A percentile compares a stretch with the other conserved stretches of the same genome.
Evolutionary conservation across 1,139 yeast genomes (phyloP).

Genomic region (Magnusiomyces fungicola): DNA sequence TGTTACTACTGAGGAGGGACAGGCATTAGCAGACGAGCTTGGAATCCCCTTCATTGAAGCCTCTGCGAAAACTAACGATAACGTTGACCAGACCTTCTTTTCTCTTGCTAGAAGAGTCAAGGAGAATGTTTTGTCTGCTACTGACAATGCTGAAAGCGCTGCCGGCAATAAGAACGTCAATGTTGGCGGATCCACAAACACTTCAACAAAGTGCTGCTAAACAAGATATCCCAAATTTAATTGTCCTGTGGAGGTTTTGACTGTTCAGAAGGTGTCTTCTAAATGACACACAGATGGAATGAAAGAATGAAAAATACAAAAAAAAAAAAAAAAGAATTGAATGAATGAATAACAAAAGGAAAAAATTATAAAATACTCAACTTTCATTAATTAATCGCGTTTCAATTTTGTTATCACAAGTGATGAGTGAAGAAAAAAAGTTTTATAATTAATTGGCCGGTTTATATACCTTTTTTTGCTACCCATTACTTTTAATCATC

Average conservation of each 20-base stretch:
- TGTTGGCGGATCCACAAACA: constrained; percentile 8
- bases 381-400: too few relatives aligned
- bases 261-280: too few relatives aligned
- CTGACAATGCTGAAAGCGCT: constrained; percentile 19
- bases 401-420: too few relatives aligned
- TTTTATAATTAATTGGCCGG: too few relatives aligned
- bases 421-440: too few relatives aligned
- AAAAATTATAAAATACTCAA: too few relatives aligned
- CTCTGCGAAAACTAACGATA: constrained; percentile 86
- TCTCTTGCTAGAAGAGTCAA: constrained; percentile 84
- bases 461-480: too few relatives aligned
- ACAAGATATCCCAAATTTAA: too few relatives aligned
- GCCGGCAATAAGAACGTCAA: constrained; percentile 22
- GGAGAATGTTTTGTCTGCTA: constrained; percentile 52
- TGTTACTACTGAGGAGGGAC: constrained; percentile 84
- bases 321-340: not conserved
- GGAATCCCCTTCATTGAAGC: constrained; percentile 93
- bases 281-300: too few relatives aligned
- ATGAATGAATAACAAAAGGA: too few relatives aligned
- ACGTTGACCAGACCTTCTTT: constrained; percentile 87
- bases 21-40: constrained; percentile 76
- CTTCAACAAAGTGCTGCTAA: constrained; percentile 23
- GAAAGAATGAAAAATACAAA: not conserved
- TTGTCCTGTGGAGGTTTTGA: too few relatives aligned
- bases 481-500: too few relatives aligned